Conservation (phyloP, 257 asterid species). For the Handroanthus guayacan region DNA sequence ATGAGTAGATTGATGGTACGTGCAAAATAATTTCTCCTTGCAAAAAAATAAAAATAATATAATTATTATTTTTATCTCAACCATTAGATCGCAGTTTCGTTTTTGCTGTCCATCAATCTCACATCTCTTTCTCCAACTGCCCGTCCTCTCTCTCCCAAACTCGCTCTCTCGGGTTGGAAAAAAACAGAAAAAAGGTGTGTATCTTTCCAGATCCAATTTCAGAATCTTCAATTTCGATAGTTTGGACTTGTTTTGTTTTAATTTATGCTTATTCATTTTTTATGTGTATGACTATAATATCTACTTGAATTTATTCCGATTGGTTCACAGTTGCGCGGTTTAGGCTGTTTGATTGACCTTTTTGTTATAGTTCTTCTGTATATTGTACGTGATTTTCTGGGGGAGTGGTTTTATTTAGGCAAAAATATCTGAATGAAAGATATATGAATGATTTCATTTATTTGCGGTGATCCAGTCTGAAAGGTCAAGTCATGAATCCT, state of each 20-base stretch:
- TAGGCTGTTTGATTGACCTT: constrained; percentile 9
- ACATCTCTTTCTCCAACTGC: constrained; percentile 36
- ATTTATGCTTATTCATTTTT: not conserved
- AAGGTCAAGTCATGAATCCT: constrained; percentile 12
- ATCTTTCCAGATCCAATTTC: constrained; percentile 45
- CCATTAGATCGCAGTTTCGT: constrained; percentile 48
- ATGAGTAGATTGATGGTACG: not conserved
- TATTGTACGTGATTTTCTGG: not conserved
- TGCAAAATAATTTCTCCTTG: not conserved
- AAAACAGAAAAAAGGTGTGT: constrained; percentile 35
- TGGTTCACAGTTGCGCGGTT: not conserved
- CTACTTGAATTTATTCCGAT: constrained; percentile 26
- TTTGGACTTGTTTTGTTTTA: not conserved
- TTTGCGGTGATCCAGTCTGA: constrained; percentile 32
- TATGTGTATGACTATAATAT: constrained; percentile 12
- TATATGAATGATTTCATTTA: constrained; percentile 24
- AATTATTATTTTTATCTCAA: constrained; percentile 26
- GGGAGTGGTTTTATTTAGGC: not conserved
- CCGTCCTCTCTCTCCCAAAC: constrained; percentile 26
- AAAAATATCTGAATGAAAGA: constrained; percentile 9
- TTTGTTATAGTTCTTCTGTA: not conserved
- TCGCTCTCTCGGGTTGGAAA: constrained; percentile 36
- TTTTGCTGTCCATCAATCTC: constrained; percentile 42
- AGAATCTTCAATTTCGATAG: constrained; percentile 28
- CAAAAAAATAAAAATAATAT: not conserved